Evolutionary conservation across 2,329 filamentous ascomycete species (phyloP), one percentile per base, ranked within the genome.

Genomic region (Hypoxylon sp.): DNA sequence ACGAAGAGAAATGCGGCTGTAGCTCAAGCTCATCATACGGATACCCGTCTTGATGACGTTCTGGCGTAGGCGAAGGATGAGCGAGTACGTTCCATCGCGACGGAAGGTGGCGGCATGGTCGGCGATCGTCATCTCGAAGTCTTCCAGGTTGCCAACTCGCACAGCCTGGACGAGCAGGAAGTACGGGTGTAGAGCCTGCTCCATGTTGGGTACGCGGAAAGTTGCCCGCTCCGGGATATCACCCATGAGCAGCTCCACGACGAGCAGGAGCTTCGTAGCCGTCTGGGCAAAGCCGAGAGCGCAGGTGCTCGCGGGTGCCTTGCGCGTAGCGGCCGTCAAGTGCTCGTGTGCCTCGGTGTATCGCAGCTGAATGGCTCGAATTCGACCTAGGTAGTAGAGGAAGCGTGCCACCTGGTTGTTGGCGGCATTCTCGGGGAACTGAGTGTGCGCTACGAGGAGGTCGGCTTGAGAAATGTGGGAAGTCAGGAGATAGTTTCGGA

Each of bases 41-140:
- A 99, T 97, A 66, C 95, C 95, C 3, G 95, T 99, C 83, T 97
- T 97, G 86, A 99, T 98, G 72, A 99, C 95, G 73, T 99, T 99
- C 78, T 99, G 95, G 68, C 95, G 88, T 61, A 99, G 83, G 62
- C 95, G 93, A 63, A 98, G 84, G 69, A 98, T 96, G 55, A 99
- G 83, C 9, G 93, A 96, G 80, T 98, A 98, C 17, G 94, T 98
- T 55, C 91, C 91, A 73, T 99, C 95, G 66, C 90, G 89, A 71
- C 92, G 89, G 87, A 98, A 99, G 9, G 88, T 88, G 40, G 90
- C 86, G 55, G 88, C 88, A 73, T 97, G 88, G 46, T 88, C 84
- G 68, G 90, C 88, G 60, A 98, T 93, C 40, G 90, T 88, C 66
- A 88, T 91, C 75, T 97, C 84, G 75, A 99, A 99, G 60, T 93